phyloP scores from a whole-genome alignment of 1,284 basidiomycete species.

The Trametes hirsuta region DNA sequence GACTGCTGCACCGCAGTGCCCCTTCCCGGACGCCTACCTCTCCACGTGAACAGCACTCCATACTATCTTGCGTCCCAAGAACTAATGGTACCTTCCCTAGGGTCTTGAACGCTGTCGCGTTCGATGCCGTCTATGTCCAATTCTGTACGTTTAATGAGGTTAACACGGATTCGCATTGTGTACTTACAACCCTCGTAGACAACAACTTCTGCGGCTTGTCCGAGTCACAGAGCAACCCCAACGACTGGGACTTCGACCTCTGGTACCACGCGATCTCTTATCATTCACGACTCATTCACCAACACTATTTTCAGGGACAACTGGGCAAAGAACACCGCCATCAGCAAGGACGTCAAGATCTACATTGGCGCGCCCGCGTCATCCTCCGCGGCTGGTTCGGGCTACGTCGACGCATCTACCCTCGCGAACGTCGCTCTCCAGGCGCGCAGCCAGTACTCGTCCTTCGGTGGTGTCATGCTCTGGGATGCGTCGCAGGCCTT shows the following conservation, averaged over 20 bases:
- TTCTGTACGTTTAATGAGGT: conserved; percentile 42
- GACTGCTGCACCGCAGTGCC: conserved; percentile 70
- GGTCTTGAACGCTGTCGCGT: conserved; percentile 55
- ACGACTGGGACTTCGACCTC: conserved; percentile 52
- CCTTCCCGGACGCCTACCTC: conserved; percentile 62
- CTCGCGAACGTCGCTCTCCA: conserved; percentile 48
- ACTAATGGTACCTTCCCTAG: conserved; percentile 15
- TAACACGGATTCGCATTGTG: background rate
- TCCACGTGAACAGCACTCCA: conserved; percentile 36
- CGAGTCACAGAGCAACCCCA: conserved; percentile 41
- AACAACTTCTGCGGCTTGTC: conserved; percentile 63
- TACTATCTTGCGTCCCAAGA: no score
- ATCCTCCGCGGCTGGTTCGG: conserved; percentile 49
- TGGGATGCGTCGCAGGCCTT: conserved; percentile 68
- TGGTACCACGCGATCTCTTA: conserved; percentile 43
- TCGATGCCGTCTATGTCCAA: conserved; percentile 69
- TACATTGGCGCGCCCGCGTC: conserved; percentile 66
- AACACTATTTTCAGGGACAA: conserved; percentile 47
- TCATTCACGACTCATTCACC: background rate
- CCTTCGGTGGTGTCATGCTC: conserved; percentile 73
- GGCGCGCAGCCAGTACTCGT: conserved; percentile 54
- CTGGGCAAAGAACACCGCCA: conserved; percentile 62
- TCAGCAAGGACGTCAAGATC: conserved; percentile 62
- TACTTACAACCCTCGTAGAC: conserved; percentile 33
- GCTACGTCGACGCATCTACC: conserved; percentile 52